A percentile compares a stretch with the other conserved stretches of the same genome.
Evolutionary conservation across 1,139 yeast genomes (phyloP).

Genomic region (Kodamaea arcana): DNA sequence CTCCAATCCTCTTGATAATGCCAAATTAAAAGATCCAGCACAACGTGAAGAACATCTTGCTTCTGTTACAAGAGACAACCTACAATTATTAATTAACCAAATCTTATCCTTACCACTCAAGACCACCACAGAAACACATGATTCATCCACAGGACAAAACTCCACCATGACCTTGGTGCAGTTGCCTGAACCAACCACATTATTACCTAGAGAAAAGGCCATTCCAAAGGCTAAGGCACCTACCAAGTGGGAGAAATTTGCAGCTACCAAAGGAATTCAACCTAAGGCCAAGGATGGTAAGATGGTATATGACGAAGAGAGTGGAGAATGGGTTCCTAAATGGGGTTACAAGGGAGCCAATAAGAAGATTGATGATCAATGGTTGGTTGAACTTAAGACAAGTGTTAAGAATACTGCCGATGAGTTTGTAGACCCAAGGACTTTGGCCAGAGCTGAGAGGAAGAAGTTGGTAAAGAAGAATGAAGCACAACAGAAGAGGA

Average conservation of each 20-base stretch:
- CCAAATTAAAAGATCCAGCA: conserved; percentile 45
- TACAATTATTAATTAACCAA: conserved; percentile 86
- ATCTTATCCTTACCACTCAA: conserved; percentile 83
- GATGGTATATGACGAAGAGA: conserved; percentile 82
- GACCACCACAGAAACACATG: conserved; percentile 72
- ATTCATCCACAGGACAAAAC: conserved; percentile 58
- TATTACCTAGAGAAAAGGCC: conserved; percentile 91
- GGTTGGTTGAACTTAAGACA: conserved; percentile 94
- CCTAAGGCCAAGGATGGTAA: conserved; percentile 89
- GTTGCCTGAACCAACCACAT: conserved; percentile 80
- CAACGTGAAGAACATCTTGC: conserved; percentile 63
- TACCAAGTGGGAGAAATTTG: conserved; percentile 97
- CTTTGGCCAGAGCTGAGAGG: conserved; percentile 75
- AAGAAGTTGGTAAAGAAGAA: conserved; percentile 83
- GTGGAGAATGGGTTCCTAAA: conserved; percentile 94
- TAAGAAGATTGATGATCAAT: conserved; percentile 81
- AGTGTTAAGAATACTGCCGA: conserved; percentile 59
- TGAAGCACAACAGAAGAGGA: conserved; percentile 81
- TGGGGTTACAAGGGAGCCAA: conserved; percentile 98
- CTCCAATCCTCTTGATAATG: conserved; percentile 71
- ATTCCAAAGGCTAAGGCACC: conserved; percentile 88
- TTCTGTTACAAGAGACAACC: conserved; percentile 83
- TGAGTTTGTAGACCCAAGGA: conserved; percentile 84
- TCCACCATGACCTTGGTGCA: conserved; percentile 78
- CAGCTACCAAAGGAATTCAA: conserved; percentile 90